Evolutionary conservation across 176 grass and related monocot genomes (phyloP).

Genomic region (Neostapfia colusana): DNA sequence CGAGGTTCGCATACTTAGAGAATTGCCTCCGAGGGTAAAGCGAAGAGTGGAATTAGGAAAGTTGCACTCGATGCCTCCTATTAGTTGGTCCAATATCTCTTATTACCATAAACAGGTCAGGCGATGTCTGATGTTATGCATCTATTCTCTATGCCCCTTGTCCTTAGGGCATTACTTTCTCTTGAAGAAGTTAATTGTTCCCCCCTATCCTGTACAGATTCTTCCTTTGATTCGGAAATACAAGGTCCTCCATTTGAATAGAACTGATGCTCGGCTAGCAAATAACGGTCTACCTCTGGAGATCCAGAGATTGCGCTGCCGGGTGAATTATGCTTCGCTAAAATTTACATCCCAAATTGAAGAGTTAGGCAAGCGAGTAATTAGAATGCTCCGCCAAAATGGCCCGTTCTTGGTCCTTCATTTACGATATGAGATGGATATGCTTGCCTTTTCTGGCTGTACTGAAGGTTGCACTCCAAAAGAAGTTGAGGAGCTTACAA

Average conservation of each 20-base stretch:
- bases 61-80: slow-evolving; percentile 72
- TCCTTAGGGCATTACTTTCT: not conserved
- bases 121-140: not conserved
- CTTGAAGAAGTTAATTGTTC: slow-evolving; percentile 36
- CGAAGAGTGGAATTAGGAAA: slow-evolving; percentile 58
- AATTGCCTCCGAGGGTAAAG: slow-evolving; percentile 73
- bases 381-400: slow-evolving; percentile 70
- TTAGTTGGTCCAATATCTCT: slow-evolving; percentile 96
- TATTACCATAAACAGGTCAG: slow-evolving; percentile 82
- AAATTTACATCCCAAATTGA: slow-evolving; percentile 89
- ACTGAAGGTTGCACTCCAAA: slow-evolving; percentile 80
- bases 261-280: slow-evolving; percentile 85
- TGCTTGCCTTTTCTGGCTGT: slow-evolving; percentile 96
- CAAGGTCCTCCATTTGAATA: slow-evolving; percentile 77
- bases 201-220: slow-evolving; percentile 43
- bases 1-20: slow-evolving; percentile 79
- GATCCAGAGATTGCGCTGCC: slow-evolving; percentile 80
- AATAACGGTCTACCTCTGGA: slow-evolving; percentile 80
- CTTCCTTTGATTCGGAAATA: slow-evolving; percentile 87
- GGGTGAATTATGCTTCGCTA: slow-evolving; percentile 77
- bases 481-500: slow-evolving; percentile 77
- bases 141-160: not conserved
- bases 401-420: slow-evolving; percentile 96
- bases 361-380: slow-evolving; percentile 69
- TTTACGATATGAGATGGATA: slow-evolving; percentile 97